Evolutionary conservation across 768 basidiomycete species (phyloP).

Genomic region (Porpolomopsis calyptriformis): DNA sequence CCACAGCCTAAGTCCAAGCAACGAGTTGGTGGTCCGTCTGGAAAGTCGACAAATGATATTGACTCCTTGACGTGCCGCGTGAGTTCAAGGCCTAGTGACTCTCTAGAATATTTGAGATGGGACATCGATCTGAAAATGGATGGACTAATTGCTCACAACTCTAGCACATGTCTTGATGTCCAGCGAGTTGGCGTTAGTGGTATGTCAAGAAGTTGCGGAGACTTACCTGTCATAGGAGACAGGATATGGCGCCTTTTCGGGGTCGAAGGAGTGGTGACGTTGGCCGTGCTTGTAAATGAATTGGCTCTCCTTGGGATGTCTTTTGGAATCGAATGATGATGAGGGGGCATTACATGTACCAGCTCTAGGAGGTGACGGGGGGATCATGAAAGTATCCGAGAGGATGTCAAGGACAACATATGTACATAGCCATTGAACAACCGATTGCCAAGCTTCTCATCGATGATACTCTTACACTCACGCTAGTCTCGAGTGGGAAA

Average conservation of each 20-base stretch:
- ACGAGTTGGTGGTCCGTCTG: constrained; percentile 37
- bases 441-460: too few species aligned
- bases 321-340: constrained; percentile 26
- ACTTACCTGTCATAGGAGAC: constrained; percentile 48
- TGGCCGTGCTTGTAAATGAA: constrained; percentile 53
- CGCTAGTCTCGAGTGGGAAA: too few species aligned
- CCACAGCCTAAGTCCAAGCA: constrained; percentile 68
- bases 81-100: constrained; percentile 44
- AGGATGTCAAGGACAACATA: too few species aligned
- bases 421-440: too few species aligned
- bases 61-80: constrained; percentile 38
- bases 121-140: constrained; percentile 1
- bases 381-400: background rate
- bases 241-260: constrained; percentile 74
- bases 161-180: constrained; percentile 34
- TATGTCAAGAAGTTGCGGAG: background rate
- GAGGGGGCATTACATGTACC: constrained; percentile 9
- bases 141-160: constrained; percentile 39
- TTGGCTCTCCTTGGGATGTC: constrained; percentile 42
- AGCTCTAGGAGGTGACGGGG: background rate
- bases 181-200: background rate
- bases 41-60: constrained; percentile 51
- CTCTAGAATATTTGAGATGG: constrained; percentile 24
- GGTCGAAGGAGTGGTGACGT: constrained; percentile 55
- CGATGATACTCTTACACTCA: too few species aligned